Base-by-base conservation (phyloP, 2,329 filamentous ascomycete genomes). In the Mariannaea elegans region DNA sequence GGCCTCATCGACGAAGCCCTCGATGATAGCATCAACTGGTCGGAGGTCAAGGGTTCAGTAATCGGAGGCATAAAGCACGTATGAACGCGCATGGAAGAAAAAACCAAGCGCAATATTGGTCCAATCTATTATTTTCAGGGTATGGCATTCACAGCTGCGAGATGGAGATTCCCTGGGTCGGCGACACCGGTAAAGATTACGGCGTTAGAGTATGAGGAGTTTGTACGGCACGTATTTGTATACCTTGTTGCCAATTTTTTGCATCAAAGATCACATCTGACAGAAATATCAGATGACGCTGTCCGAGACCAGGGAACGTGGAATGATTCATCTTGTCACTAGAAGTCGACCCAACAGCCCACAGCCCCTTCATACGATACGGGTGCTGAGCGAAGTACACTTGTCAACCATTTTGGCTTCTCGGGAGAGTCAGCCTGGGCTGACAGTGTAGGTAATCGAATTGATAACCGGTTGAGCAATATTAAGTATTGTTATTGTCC, bases 11-110 rank as follows among this genome's bases (percentile, higher is more conserved):
- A 99, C 75, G 94, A 97, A 77, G 85, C 91, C 68, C 81, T 98
- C 59, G 95, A 99, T 78, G 85, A 84, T 36, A 93, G 90, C 70
- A 98, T 99, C 73, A 90, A 97, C 79, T 99, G 95, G 95, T 84
- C 85, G 18, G 89, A 96, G 76, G 95, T 99, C 36, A 90, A 91
- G 74, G 94, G 94, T 4, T 87, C 89, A 59, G 87, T 90, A 27
- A 90, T 98, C 70, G 92, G 92, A 58, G 88, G 88, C 52, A 94
- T 93, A 71, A 97, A 95, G 77, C 93, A 97, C 73, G 69, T 77
- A 65, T 87, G 19, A 29, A 44, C 6, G 21, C 24, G 38, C 45
- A 42, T 16, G 48, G 34, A 58, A 61, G 48, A 57, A 38, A 16
- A 18, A 41, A 39, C 39, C 12, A 19, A 31, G 29, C n/a, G n/a